Conservation (phyloP, 129 eudicot species). For the Lonicera japonica region DNA sequence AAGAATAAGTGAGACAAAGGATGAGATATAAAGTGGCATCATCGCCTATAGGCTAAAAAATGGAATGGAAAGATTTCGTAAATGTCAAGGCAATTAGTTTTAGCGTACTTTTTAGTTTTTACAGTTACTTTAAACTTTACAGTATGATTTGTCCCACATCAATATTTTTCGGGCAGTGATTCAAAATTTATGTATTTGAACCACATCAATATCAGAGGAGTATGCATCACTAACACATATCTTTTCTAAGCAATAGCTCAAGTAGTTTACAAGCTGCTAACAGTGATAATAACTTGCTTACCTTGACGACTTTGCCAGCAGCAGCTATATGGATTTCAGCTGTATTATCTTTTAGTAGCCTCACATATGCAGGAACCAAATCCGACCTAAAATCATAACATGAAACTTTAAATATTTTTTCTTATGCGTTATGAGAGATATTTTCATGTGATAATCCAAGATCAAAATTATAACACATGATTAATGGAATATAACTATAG, state of each 20-base stretch:
- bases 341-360: conserved; percentile 94
- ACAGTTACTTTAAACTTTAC: neutral
- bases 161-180: too few relatives aligned
- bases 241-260: conserved; percentile 7
- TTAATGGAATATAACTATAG: too few relatives aligned
- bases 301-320: conserved; percentile 99
- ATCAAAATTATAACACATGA: too few relatives aligned
- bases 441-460: too few relatives aligned
- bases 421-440: too few relatives aligned
- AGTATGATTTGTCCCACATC: too few relatives aligned
- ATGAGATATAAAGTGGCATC: neutral
- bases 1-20: neutral
- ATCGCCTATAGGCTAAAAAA: too few relatives aligned
- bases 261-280: too few relatives aligned
- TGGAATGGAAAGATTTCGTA: neutral
- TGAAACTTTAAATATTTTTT: too few relatives aligned
- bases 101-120: neutral
- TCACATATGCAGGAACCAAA: conserved; percentile 96
- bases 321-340: conserved; percentile 99
- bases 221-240: neutral
- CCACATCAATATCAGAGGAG: neutral
- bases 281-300: conserved; percentile 28
- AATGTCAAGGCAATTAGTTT: neutral
- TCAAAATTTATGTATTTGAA: neutral
- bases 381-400: conserved; percentile 56